Conservation (phyloP, 345 rosid species). For the Euphorbia pulcherrima region DNA sequence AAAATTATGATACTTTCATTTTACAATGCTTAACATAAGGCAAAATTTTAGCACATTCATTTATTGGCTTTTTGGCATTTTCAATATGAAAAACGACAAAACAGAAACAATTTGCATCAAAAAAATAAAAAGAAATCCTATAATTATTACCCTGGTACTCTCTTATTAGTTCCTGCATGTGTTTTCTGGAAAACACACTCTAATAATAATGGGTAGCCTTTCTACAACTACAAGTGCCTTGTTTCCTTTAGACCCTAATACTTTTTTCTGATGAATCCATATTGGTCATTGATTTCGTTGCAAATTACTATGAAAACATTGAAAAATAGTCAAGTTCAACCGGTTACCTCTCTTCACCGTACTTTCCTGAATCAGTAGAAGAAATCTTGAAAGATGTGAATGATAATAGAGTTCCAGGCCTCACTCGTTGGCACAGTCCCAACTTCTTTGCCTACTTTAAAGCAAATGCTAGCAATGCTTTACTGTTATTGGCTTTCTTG, state of each 20-base stretch:
- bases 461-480: slow-evolving; percentile 31
- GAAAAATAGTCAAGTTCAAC: slow-evolving; percentile 15
- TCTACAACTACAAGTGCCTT: neutral
- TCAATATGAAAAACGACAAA: too few relatives aligned
- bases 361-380: neutral
- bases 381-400: neutral
- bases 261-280: slow-evolving; percentile 2
- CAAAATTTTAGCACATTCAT: too few relatives aligned
- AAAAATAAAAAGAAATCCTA: too few relatives aligned
- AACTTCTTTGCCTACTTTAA: slow-evolving; percentile 31
- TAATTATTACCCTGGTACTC: too few relatives aligned
- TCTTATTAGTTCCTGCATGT: too few relatives aligned
- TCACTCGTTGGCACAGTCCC: slow-evolving; percentile 39
- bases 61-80: too few relatives aligned
- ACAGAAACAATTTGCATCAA: too few relatives aligned
- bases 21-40: too few relatives aligned
- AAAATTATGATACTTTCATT: too few relatives aligned
- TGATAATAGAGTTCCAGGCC: slow-evolving; percentile 14
- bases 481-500: slow-evolving; percentile 19
- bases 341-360: slow-evolving; percentile 25
- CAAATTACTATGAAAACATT: slow-evolving; percentile 21
- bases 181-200: too few relatives aligned
- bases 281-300: neutral
- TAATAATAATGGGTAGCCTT: slow-evolving; percentile 1
- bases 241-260: neutral